These are phyloP conservation scores for Suillus decipiens DNA, from an alignment of 768 basidiomycete species.

Conservation along the genomic window DNA sequence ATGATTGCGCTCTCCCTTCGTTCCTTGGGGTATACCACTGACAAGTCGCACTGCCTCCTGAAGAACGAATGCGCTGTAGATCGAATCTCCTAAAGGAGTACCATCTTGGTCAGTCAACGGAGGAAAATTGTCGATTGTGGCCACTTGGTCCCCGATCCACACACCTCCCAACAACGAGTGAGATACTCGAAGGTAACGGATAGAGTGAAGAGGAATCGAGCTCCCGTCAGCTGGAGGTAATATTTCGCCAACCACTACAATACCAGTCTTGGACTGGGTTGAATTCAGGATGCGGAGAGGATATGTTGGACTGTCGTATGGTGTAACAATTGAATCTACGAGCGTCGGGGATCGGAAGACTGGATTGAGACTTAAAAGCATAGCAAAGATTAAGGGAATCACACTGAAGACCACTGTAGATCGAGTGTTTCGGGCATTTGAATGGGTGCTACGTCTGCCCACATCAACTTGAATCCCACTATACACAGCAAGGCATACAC, in stretches of 20 bases:
- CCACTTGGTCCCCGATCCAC: constrained; percentile 66
- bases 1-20: constrained; percentile 43
- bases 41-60: constrained; percentile 85
- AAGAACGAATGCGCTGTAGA: constrained; percentile 81
- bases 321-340: constrained; percentile 49
- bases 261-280: constrained; percentile 72
- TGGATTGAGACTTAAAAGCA: constrained; percentile 40
- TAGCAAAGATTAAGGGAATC: constrained; percentile 32
- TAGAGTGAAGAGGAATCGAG: constrained; percentile 43
- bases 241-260: constrained; percentile 80
- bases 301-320: constrained; percentile 52
- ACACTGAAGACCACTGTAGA: constrained; percentile 1
- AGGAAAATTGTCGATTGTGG: constrained; percentile 42
- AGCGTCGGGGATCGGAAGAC: constrained; percentile 57
- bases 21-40: constrained; percentile 46
- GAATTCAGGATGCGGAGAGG: constrained; percentile 70
- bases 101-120: constrained; percentile 54
- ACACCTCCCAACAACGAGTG: constrained; percentile 73
- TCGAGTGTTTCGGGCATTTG: not conserved
- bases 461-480: constrained; percentile 5
- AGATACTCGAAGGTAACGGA: constrained; percentile 62
- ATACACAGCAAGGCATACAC: constrained; percentile 19
- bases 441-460: not conserved
- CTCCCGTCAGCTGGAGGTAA: constrained; percentile 40
- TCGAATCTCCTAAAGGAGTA: constrained; percentile 66